Percentiles rank a stretch among this genome's conserved stretches.
Evolutionary conservation across 2,329 filamentous ascomycete species (phyloP).

Genomic region (Calonectria ilicicola): DNA sequence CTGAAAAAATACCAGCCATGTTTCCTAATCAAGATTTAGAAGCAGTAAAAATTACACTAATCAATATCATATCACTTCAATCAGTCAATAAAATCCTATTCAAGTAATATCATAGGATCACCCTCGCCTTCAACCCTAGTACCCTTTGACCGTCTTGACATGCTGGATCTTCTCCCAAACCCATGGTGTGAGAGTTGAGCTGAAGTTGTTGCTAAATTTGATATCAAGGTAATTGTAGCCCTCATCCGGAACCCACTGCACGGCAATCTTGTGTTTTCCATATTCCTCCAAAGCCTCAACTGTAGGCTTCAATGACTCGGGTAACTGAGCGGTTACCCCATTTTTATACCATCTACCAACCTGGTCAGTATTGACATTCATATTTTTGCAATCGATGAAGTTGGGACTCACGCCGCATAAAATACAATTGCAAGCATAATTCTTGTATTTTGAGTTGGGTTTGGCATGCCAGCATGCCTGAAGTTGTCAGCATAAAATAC

Average conservation of each 20-base stretch:
- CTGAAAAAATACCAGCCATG: neutral
- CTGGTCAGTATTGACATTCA: neutral
- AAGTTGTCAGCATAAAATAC: neutral
- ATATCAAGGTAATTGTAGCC: slow-evolving; percentile 34
- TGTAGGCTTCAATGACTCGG: neutral
- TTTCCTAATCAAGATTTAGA: too few species aligned
- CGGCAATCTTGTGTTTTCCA: neutral
- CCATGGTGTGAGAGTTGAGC: slow-evolving; percentile 32
- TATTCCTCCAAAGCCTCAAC: neutral
- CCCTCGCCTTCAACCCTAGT: neutral
- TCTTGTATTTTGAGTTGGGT: neutral
- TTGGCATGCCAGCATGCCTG: neutral
- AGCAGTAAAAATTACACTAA: too few species aligned
- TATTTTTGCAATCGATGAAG: too few species aligned
- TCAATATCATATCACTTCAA: too few species aligned
- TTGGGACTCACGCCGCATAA: neutral
- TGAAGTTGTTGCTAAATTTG: slow-evolving; percentile 44
- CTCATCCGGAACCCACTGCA: neutral
- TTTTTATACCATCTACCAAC: neutral
- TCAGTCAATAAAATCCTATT: too few species aligned
- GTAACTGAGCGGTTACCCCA: neutral
- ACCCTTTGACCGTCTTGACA: slow-evolving; percentile 13
- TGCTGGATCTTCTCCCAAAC: slow-evolving; percentile 33
- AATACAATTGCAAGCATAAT: slow-evolving; percentile 3
- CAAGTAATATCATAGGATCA: neutral